phyloP scores from a whole-genome alignment of 2,329 filamentous ascomycete species.

The Penicillium sp. region DNA sequence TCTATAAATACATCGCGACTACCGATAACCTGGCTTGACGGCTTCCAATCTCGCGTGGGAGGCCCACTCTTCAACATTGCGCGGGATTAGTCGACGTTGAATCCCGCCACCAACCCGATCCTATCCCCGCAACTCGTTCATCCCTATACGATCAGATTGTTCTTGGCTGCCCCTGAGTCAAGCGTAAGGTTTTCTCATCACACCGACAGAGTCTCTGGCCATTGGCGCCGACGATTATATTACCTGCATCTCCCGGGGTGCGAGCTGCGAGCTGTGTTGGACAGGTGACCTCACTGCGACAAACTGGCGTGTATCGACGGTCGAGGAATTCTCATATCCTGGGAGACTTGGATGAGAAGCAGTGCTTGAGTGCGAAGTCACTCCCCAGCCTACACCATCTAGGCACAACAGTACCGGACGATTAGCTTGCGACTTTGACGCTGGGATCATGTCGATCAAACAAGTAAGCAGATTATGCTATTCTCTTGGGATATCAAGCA shows the following conservation, averaged over 20 bases:
- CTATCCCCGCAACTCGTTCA: constrained; percentile 4
- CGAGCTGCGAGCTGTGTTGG: neutral
- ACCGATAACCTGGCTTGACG: neutral
- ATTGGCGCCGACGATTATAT: constrained; percentile 15
- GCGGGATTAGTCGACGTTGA: neutral
- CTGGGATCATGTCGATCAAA: constrained; percentile 57
- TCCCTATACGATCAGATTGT: neutral
- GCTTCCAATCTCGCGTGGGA: neutral
- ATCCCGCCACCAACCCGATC: neutral
- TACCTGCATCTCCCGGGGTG: constrained; percentile 11
- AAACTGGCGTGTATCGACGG: neutral
- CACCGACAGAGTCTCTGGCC: constrained; percentile 9
- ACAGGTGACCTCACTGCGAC: neutral
- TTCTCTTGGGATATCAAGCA: constrained; percentile 1
- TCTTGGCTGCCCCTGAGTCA: neutral
- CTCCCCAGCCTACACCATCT: neutral
- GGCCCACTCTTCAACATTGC: neutral
- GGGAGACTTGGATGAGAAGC: constrained; percentile 6
- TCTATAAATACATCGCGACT: constrained; percentile 3
- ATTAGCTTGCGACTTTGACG: neutral
- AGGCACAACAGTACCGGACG: neutral
- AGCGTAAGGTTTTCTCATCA: constrained; percentile 9
- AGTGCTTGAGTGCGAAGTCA: neutral
- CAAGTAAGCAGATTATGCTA: constrained; percentile 47
- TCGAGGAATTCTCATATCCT: neutral